Evolutionary conservation across 257 asterid species (phyloP).

Genomic region (Solanum neorickii): DNA sequence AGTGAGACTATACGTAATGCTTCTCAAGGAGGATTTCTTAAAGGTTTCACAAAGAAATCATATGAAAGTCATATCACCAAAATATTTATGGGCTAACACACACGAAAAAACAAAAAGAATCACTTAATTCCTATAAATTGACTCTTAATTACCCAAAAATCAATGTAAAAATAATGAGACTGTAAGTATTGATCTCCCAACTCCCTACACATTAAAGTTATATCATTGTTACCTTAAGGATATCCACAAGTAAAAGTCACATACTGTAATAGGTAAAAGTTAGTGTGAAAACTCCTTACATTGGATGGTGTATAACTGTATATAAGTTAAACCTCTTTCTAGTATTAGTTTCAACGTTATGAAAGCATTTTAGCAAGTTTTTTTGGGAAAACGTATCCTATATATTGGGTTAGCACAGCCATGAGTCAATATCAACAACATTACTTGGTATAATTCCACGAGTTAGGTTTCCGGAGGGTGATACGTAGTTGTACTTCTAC

Average conservation of each 20-base stretch:
- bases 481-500: not conserved
- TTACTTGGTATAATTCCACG: no score
- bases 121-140: no score
- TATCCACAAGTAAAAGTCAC: no score
- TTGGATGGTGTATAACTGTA: not conserved
- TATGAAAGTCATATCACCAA: no score
- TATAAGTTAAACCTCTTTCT: not conserved
- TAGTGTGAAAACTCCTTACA: not conserved
- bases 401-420: not conserved
- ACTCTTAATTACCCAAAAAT: no score
- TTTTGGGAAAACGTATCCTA: not conserved
- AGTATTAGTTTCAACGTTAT: not conserved
- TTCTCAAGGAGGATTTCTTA: no score
- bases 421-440: not conserved
- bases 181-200: no score
- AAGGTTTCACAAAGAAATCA: no score
- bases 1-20: no score
- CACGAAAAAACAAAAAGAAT: not conserved
- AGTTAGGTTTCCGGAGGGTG: rapidly evolving
- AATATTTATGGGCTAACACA: not conserved
- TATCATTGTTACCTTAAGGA: no score
- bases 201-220: no score
- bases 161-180: no score
- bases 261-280: not conserved
- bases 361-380: not conserved